Conservation (phyloP, 2,329 filamentous ascomycete species). For the Venturiaceae sp. region DNA sequence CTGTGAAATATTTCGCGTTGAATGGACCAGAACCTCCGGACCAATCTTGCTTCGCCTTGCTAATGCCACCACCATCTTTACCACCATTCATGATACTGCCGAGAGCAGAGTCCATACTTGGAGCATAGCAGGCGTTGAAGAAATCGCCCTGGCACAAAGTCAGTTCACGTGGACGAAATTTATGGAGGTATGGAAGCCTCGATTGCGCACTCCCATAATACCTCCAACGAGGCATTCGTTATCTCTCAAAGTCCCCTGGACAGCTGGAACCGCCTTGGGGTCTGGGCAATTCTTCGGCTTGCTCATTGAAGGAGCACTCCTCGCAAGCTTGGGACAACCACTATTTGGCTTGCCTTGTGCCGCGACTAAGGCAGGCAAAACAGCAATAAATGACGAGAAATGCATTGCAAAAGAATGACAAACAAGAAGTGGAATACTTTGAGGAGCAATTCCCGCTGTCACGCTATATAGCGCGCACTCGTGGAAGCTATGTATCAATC, state of each 20-base stretch:
- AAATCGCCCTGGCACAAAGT: conserved; percentile 3
- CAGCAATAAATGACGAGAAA: background rate
- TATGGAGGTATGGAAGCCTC: background rate
- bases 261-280: background rate
- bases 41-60: background rate
- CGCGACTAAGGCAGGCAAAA: background rate
- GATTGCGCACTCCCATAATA: conserved; percentile 2
- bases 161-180: background rate
- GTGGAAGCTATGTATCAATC: background rate
- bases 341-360: background rate
- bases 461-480: too few species aligned
- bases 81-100: background rate
- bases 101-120: background rate
- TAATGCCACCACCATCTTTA: background rate
- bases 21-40: conserved; percentile 5
- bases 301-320: background rate
- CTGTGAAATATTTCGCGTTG: conserved; percentile 5
- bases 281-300: conserved; percentile 6
- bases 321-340: background rate
- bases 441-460: too few species aligned
- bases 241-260: conserved; percentile 3
- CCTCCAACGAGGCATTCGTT: conserved; percentile 7
- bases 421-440: background rate
- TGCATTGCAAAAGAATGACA: background rate
- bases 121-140: conserved; percentile 7